Evolutionary conservation across 257 asterid species (phyloP).

Genomic region (Gynochthodes officinalis): DNA sequence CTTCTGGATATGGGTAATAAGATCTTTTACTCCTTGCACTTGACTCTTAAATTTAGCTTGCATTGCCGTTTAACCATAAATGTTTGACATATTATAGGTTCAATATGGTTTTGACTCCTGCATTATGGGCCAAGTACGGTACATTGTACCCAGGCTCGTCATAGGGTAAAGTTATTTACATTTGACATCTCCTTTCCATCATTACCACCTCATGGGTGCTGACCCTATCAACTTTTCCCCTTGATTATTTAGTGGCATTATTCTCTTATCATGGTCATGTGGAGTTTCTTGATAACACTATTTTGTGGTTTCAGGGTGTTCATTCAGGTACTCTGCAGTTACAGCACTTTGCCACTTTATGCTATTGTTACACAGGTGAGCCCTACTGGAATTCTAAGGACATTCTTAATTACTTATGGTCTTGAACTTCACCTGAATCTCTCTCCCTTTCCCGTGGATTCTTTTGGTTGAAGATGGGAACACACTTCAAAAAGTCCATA

Average conservation of each 20-base stretch:
- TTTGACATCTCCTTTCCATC: not conserved
- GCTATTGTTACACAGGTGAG: constrained; percentile 93
- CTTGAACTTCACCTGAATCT: not conserved
- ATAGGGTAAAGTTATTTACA: constrained; percentile 53
- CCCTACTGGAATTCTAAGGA: constrained; percentile 8
- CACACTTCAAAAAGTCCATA: constrained; percentile 85
- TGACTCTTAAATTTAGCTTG: not conserved
- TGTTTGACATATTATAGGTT: constrained; percentile 40
- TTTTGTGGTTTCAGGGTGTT: constrained; percentile 47
- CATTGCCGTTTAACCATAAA: not conserved
- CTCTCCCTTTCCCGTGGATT: constrained; percentile 3
- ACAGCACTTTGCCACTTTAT: constrained; percentile 88
- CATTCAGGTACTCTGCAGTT: constrained; percentile 90
- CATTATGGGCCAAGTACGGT: constrained; percentile 85
- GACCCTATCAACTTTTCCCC: not conserved
- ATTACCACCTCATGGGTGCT: not conserved
- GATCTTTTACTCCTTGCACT: not conserved
- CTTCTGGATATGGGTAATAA: constrained; percentile 94
- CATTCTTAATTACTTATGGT: not conserved
- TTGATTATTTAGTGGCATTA: not conserved
- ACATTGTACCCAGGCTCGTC: constrained; percentile 76
- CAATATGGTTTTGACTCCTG: constrained; percentile 90
- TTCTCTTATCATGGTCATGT: not conserved
- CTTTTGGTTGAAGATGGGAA: constrained; percentile 70
- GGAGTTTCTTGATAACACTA: constrained; percentile 11